Conservation (phyloP, 1,284 basidiomycete genomes). For the Cronartium quercuum region DNA sequence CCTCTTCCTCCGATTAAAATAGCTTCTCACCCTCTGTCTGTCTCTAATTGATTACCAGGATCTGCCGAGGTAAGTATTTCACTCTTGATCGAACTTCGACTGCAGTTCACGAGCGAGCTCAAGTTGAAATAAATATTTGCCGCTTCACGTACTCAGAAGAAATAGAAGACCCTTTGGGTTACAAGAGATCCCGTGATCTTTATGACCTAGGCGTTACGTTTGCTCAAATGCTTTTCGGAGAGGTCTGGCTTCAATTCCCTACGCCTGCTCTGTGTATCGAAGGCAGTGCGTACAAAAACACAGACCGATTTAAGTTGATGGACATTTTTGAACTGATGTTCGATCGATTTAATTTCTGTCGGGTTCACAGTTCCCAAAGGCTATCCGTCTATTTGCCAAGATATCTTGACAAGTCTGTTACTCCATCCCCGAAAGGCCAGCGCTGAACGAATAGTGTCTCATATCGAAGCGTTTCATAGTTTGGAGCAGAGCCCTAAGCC, state of each 20-base stretch:
- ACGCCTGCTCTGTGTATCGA: constrained; percentile 15
- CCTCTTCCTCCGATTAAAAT: not conserved
- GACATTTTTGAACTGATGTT: not conserved
- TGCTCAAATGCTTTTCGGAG: constrained; percentile 48
- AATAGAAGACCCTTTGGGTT: constrained; percentile 43
- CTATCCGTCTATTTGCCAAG: constrained; percentile 27
- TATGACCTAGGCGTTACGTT: constrained; percentile 47
- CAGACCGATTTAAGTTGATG: not conserved
- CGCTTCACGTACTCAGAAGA: constrained; percentile 42
- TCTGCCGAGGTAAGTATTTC: constrained; percentile 12
- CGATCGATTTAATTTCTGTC: not conserved
- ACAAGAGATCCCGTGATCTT: constrained; percentile 46
- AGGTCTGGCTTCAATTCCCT: constrained; percentile 25
- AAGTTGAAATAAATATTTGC: not conserved
- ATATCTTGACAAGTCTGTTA: constrained; percentile 20
- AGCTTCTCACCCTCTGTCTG: not conserved
- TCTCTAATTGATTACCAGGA: not conserved
- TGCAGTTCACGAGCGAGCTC: not conserved
- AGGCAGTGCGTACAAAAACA: constrained; percentile 10
- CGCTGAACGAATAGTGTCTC: constrained; percentile 6
- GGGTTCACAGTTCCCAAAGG: constrained; percentile 2
- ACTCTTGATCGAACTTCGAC: not conserved
- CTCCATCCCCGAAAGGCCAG: constrained; percentile 15
- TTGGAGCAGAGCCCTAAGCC: too few relatives aligned
- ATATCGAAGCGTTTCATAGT: too few relatives aligned